Evolutionary conservation across 75 land plant species (phyloP).

Genomic region (Pseudotsuga menziesii): DNA sequence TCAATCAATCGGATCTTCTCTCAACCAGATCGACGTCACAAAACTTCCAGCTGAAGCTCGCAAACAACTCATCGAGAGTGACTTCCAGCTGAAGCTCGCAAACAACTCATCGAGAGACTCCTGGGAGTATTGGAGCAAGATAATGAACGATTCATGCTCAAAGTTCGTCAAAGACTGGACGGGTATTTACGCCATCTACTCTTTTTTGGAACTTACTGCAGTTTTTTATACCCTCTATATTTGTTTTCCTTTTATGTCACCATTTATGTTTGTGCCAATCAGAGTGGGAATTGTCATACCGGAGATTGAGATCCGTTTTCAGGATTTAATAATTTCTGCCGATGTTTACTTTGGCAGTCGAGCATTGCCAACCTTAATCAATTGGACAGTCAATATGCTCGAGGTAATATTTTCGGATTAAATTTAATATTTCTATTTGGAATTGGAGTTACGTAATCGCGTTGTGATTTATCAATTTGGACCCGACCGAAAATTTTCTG

Average conservation of each 20-base stretch:
- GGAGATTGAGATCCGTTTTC: constrained; percentile 25
- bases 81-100: no score
- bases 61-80: constrained; percentile 45
- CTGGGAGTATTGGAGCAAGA: constrained; percentile 62
- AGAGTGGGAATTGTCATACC: constrained; percentile 30
- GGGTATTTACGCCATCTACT: constrained; percentile 17
- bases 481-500: no score
- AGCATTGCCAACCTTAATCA: constrained; percentile 23
- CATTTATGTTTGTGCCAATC: not conserved
- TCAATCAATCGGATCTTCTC: not conserved
- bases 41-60: constrained; percentile 43
- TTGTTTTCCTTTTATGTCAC: not conserved
- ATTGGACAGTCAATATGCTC: constrained; percentile 9
- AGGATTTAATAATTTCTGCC: constrained; percentile 22
- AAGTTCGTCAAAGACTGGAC: constrained; percentile 55
- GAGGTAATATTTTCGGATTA: constrained; percentile 7
- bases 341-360: constrained; percentile 17
- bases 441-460: no score
- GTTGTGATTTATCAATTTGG: not conserved
- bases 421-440: no score
- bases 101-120: no score
- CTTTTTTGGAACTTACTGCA: not conserved
- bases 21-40: constrained; percentile 36
- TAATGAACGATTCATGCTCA: constrained; percentile 50
- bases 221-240: not conserved